Evolutionary conservation across 176 grass and related monocot species (phyloP).

Genomic region (Oropetium thomaeum): DNA sequence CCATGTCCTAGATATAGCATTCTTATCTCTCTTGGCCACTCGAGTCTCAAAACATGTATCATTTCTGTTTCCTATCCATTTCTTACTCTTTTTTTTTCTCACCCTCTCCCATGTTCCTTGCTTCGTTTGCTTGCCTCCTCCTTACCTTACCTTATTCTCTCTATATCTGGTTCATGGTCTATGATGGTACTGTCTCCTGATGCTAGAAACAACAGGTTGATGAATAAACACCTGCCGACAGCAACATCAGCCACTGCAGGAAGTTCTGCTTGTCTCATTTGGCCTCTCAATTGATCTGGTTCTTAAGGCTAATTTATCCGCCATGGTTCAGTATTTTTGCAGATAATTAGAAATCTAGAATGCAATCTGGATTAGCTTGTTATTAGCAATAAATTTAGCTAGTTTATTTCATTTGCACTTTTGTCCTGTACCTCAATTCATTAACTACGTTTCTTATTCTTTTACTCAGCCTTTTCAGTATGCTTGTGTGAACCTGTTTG

Average conservation of each 20-base stretch:
- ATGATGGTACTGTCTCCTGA: not conserved
- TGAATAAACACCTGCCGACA: not conserved
- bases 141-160: not conserved
- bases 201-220: not conserved
- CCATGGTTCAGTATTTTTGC: not conserved
- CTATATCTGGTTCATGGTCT: not conserved
- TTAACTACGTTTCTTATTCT: not conserved
- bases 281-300: not conserved
- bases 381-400: slow-evolving; percentile 10
- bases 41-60: not conserved
- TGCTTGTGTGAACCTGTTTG: not conserved
- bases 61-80: not conserved
- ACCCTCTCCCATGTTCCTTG: not conserved
- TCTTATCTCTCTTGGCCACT: not conserved
- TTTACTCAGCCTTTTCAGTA: not conserved
- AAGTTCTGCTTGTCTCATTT: not conserved
- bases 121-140: not conserved
- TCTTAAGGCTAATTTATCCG: not conserved
- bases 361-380: not conserved
- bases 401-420: not conserved
- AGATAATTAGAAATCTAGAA: slow-evolving; percentile 10
- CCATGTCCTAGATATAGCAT: not conserved
- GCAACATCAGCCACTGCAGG: not conserved
- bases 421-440: not conserved
- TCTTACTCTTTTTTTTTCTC: not conserved